Evolutionary conservation across 164 flowering plant species (phyloP), one percentile per base, ranked within the genome.

Genomic region (Annona squamosa): DNA sequence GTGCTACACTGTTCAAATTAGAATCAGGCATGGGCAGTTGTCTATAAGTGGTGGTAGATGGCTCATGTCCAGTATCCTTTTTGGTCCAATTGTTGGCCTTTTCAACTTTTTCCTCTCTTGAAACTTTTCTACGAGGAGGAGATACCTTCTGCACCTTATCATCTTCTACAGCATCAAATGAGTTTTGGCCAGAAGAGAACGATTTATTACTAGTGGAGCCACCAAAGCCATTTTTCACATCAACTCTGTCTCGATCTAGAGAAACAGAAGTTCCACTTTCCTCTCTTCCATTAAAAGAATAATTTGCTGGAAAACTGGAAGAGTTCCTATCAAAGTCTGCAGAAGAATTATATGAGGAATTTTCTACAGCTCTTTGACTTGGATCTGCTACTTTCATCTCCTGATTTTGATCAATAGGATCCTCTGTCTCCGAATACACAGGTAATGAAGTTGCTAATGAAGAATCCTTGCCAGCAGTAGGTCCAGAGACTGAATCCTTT

Each of bases 61-160:
- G 19, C 70, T 89, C 91, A 66, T 87, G 74, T 67, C 80, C 87
- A 26, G 71, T 74, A 67, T 92, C 96, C 72, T 81, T 92, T 73
- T 81, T 87, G 46, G 75, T 45, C 87, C 82, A 85, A 76, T 76
- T 86, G 41, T 84, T 90, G 17, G 69, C 78, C 78, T 82, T 90
- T 73, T 92, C 98, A 71, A 86, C 48, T 79, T 81, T 90, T 68
- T 90, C 97, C 74, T 92, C 97, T 78, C 81, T 86, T 4, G 74
- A 67, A 76, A 71, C 82, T 86, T 91, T 93, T 76, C 97, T 86
- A 62, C 89, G 92, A 68, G 97, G 91, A 61, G 98, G 97, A 59
- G 99, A 95, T 37, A 88, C 97, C 83, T 87, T 90, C 70, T 85
- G 89, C 69, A 85, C 90, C 78, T 82, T 90, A 71, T 89, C 98